Evolutionary conservation across 2,329 filamentous ascomycete species (phyloP), one percentile per base, ranked within the genome.

Genomic region (Colletotrichum brevisporum): DNA sequence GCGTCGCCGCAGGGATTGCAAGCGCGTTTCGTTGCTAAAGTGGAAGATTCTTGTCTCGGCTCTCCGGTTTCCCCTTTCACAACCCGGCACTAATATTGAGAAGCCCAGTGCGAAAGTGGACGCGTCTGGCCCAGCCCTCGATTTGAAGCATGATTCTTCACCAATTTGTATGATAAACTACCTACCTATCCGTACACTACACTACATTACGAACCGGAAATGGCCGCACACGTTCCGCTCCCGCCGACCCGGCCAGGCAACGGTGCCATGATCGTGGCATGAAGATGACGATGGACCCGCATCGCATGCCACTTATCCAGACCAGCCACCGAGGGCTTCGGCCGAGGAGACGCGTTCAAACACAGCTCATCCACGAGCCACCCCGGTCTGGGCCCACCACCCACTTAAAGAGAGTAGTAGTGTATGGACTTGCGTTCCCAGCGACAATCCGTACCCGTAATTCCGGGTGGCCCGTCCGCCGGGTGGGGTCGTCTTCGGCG

Each of bases 11-110:
- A 39, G 63, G 16, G 50, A 68, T 59, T 48, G 21, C 39, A 54
- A 43, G 54, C 66, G 66, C 66, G 66, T 69, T 65, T 68, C 61
- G 51, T 21, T 50, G 63, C 56, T 43, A 66, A 66, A 62, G 63
- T 66, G 63, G 50, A 41, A 66, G 41, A 45, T 41, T 27, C 48
- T 43, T 59, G 54, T 69, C 61, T 59, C 66, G 54, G 52, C 56
- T 59, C 39, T 52, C 39, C n/a, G 36, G 21, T 58, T 68, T 54
- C 48, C 61, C 58, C 65, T 68, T 66, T 43, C 54, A 50, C 31
- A 26, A 68, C 48, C 61, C 58, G 64, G 61, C 54, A 59, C 47
- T 12, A 24, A 24, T 24, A 10, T 15, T 43, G 41, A 21, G 31
- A 64, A 27, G 43, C 18, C 43, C 53, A n/a, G 45, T n/a, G 41